Evolutionary conservation across 192 early-diverging fungal species (phyloP).

Genomic region (Coemansia sp.): DNA sequence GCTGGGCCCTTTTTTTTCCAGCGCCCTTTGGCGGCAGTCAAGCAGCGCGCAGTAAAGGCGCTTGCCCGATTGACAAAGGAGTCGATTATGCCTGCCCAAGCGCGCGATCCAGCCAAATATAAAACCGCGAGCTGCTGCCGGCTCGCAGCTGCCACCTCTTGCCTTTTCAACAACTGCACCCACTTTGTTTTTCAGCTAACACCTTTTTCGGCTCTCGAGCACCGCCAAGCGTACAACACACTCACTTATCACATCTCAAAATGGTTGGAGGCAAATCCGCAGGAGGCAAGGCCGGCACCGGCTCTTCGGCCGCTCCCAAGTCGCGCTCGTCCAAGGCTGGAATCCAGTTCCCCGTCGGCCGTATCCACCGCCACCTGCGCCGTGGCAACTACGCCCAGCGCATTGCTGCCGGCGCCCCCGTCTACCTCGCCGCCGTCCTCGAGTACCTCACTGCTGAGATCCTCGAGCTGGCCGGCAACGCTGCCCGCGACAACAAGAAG

Average conservation of each 20-base stretch:
- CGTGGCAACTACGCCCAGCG: constrained; percentile 94
- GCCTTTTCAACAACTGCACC: neutral
- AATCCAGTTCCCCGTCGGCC: constrained; percentile 95
- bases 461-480: constrained; percentile 94
- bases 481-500: constrained; percentile 93
- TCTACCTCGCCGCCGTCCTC: constrained; percentile 93
- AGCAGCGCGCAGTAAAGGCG: too few relatives aligned
- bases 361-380: constrained; percentile 93
- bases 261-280: constrained; percentile 69
- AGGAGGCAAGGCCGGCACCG: constrained; percentile 66
- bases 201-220: neutral
- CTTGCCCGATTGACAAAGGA: too few relatives aligned
- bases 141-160: neutral
- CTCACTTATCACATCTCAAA: constrained; percentile 15
- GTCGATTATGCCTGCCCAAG: neutral
- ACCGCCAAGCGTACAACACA: neutral
- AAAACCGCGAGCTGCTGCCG: constrained; percentile 5
- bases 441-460: constrained; percentile 97
- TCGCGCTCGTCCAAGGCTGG: constrained; percentile 87
- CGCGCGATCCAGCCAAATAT: constrained; percentile 8
- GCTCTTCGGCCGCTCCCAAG: constrained; percentile 53
- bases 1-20: neutral
- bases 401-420: constrained; percentile 90
- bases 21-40: neutral
- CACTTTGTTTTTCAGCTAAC: neutral